A percentile compares a stretch with the other conserved stretches of the same genome.
These are phyloP conservation scores for Colletotrichum sojae DNA, from an alignment of 2,329 filamentous ascomycete genomes.

Conservation along the genomic window DNA sequence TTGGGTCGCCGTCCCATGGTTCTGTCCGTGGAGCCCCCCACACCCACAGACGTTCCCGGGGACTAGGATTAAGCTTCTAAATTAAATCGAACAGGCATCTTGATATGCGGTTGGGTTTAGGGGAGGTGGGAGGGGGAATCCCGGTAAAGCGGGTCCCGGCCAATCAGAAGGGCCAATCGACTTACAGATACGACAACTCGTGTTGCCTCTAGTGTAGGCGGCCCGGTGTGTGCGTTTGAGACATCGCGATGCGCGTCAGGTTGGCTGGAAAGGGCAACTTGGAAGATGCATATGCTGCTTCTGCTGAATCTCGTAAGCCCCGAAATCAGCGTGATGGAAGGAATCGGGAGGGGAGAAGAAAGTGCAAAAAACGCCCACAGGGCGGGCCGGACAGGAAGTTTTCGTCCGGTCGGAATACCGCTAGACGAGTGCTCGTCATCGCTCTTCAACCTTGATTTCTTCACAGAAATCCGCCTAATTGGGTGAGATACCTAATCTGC, in stretches of 20 bases:
- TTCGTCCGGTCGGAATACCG: too few species aligned
- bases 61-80: constrained; percentile 31
- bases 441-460: too few species aligned
- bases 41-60: neutral
- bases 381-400: too few species aligned
- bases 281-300: too few species aligned
- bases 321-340: too few species aligned
- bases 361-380: too few species aligned
- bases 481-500: too few species aligned
- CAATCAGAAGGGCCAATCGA: constrained; percentile 3
- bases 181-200: constrained; percentile 5
- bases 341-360: too few species aligned
- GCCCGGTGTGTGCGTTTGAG: neutral
- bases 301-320: too few species aligned
- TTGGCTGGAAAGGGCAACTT: neutral
- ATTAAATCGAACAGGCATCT: constrained; percentile 29
- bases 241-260: constrained; percentile 3
- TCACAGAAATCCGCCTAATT: too few species aligned
- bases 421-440: too few species aligned
- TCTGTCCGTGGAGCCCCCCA: neutral
- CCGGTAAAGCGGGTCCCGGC: constrained; percentile 6
- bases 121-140: neutral
- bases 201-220: neutral
- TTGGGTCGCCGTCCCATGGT: neutral
- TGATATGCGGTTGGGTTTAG: constrained; percentile 19